These are phyloP conservation scores for Lasiodiplodia gonubiensis DNA, from an alignment of 2,329 filamentous ascomycete species.

Conservation along the genomic window DNA sequence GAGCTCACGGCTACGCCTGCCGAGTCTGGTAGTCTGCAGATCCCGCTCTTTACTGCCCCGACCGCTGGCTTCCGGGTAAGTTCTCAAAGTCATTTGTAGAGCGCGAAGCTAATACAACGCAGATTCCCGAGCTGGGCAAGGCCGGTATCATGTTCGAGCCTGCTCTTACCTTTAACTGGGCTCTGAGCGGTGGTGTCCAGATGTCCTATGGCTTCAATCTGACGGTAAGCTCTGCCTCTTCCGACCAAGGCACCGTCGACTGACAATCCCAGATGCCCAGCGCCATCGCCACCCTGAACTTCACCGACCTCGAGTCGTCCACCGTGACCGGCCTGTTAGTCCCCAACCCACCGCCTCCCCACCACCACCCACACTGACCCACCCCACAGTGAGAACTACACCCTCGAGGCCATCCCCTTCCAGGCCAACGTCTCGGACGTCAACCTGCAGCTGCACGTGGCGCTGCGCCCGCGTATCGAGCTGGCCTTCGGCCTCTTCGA, in stretches of 20 bases:
- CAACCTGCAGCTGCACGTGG: constrained; percentile 38
- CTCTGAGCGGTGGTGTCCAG: constrained; percentile 39
- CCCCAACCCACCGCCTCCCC: not conserved
- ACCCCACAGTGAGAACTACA: constrained; percentile 32
- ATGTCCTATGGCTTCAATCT: constrained; percentile 46
- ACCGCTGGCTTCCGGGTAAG: constrained; percentile 38
- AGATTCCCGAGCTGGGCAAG: constrained; percentile 44
- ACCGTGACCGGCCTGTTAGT: constrained; percentile 11
- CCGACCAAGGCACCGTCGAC: not conserved
- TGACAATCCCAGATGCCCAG: not conserved
- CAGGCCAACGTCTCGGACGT: constrained; percentile 38
- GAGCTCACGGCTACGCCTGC: constrained; percentile 42
- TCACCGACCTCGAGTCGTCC: constrained; percentile 19
- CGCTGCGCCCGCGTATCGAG: constrained; percentile 43
- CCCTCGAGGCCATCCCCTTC: constrained; percentile 42
- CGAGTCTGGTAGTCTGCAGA: constrained; percentile 34
- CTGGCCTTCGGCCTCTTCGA: constrained; percentile 44
- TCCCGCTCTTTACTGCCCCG: constrained; percentile 37
- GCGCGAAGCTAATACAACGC: not conserved
- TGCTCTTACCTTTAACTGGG: constrained; percentile 37
- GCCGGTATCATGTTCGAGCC: constrained; percentile 45
- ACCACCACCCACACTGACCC: not conserved
- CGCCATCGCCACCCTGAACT: constrained; percentile 19
- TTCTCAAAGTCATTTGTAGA: not conserved
- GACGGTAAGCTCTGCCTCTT: constrained; percentile 31